Evolutionary conservation across 352 stramenopile genomes (phyloP).

Genomic region (Phytophthora pluvialis): DNA sequence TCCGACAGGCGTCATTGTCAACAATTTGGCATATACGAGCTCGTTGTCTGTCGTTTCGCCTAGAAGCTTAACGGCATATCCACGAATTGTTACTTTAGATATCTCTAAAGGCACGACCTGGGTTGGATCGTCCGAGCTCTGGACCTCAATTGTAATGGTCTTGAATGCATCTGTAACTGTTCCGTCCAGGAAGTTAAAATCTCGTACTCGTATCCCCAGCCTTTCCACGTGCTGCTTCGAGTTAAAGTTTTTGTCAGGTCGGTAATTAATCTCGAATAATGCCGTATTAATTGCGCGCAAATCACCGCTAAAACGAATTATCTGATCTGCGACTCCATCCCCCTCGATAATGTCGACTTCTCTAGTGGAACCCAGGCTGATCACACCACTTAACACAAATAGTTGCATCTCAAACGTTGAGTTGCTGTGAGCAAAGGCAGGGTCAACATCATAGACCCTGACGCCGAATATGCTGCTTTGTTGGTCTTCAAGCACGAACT

Average conservation of each 20-base stretch:
- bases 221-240: constrained; percentile 63
- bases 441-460: constrained; percentile 66
- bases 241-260: constrained; percentile 78
- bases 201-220: constrained; percentile 59
- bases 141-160: constrained; percentile 51
- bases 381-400: constrained; percentile 55
- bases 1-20: constrained; percentile 60
- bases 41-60: constrained; percentile 21
- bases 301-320: constrained; percentile 60
- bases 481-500: constrained; percentile 66
- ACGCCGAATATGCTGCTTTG: constrained; percentile 73
- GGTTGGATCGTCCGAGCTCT: constrained; percentile 53
- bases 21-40: constrained; percentile 48
- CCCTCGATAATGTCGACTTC: constrained; percentile 57
- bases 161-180: constrained; percentile 53
- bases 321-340: constrained; percentile 52
- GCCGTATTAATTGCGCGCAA: constrained; percentile 67
- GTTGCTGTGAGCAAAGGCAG: constrained; percentile 36
- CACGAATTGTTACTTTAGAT: constrained; percentile 43
- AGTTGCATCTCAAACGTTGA: constrained; percentile 65
- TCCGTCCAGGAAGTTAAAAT: constrained; percentile 63
- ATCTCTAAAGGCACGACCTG: constrained; percentile 42
- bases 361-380: constrained; percentile 43
- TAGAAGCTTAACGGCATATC: constrained; percentile 50
- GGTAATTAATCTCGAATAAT: constrained; percentile 79